These are phyloP conservation scores for Trichocomaceae sp. DNA, from an alignment of 2,329 filamentous ascomycete species.

Conservation along the genomic window DNA sequence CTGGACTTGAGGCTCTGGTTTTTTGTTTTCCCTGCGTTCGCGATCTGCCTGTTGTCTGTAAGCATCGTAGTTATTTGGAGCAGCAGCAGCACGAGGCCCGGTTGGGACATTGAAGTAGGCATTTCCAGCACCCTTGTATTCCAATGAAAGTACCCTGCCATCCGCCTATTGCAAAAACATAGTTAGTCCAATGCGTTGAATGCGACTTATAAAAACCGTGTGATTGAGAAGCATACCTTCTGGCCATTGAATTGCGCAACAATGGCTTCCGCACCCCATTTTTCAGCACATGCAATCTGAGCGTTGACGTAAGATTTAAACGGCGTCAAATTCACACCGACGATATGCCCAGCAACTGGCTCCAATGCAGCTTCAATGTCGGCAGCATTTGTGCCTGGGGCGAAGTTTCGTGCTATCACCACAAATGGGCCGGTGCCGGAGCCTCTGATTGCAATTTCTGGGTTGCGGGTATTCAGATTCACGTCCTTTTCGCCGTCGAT, in stretches of 20 bases:
- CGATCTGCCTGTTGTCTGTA: conserved; percentile 37
- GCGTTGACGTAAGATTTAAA: conserved; percentile 53
- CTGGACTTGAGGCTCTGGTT: conserved; percentile 28
- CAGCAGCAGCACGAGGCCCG: conserved; percentile 12
- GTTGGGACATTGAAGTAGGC: conserved; percentile 15
- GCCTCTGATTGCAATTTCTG: conserved; percentile 50
- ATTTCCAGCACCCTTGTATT: conserved; percentile 38
- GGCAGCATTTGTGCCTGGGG: conserved; percentile 58
- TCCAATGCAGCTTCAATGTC: conserved; percentile 58
- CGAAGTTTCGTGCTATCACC: conserved; percentile 58
- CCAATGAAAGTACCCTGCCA: conserved; percentile 53
- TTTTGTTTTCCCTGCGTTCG: conserved; percentile 30
- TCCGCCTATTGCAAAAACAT: conserved; percentile 45
- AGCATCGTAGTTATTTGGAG: conserved; percentile 24
- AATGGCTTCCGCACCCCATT: conserved; percentile 51
- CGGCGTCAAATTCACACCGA: conserved; percentile 49
- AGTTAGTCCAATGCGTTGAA: too few species aligned
- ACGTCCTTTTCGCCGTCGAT: conserved; percentile 23
- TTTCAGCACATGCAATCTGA: conserved; percentile 53
- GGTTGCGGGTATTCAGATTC: conserved; percentile 24
- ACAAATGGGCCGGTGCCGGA: conserved; percentile 47
- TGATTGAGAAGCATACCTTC: conserved; percentile 40
- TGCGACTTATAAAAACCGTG: too few species aligned
- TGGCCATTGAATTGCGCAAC: conserved; percentile 58
- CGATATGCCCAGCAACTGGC: conserved; percentile 46